Percentiles rank a stretch among this genome's conserved stretches.
phyloP scores from a whole-genome alignment of 2,329 filamentous ascomycete species.

The Calonectria pseudoreteaudii region DNA sequence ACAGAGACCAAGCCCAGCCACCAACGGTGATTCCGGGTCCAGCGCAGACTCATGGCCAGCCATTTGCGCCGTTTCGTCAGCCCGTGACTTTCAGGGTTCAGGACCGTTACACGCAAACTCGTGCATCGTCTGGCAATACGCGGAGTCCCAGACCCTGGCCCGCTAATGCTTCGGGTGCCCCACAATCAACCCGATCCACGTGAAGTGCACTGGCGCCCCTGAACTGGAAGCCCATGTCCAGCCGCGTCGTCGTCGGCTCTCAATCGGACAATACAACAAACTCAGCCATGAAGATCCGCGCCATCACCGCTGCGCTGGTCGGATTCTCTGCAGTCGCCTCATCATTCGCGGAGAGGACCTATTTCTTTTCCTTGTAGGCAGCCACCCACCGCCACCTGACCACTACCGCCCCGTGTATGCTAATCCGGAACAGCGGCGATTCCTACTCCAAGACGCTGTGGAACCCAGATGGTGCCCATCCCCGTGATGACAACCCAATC shows the following conservation, averaged over 20 bases:
- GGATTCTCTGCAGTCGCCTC: not conserved
- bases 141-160: not conserved
- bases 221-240: not conserved
- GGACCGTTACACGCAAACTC: not conserved
- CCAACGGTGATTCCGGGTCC: not conserved
- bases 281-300: not conserved
- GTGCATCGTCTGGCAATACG: not conserved
- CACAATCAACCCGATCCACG: not conserved
- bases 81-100: not conserved
- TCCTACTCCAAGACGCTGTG: slow-evolving; percentile 14
- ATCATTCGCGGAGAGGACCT: not conserved
- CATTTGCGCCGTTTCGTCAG: not conserved
- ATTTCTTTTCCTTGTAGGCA: slow-evolving; percentile 14
- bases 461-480: not conserved
- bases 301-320: not conserved
- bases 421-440: slow-evolving; percentile 1
- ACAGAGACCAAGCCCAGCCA: not conserved
- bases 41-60: not conserved
- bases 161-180: not conserved
- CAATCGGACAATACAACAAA: not conserved
- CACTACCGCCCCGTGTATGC: not conserved
- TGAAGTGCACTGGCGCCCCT: not conserved
- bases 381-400: not conserved
- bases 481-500: not conserved
- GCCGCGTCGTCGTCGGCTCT: too few species aligned